phyloP scores from a whole-genome alignment of 306 rosid genomes.

The Quercus mongolica region DNA sequence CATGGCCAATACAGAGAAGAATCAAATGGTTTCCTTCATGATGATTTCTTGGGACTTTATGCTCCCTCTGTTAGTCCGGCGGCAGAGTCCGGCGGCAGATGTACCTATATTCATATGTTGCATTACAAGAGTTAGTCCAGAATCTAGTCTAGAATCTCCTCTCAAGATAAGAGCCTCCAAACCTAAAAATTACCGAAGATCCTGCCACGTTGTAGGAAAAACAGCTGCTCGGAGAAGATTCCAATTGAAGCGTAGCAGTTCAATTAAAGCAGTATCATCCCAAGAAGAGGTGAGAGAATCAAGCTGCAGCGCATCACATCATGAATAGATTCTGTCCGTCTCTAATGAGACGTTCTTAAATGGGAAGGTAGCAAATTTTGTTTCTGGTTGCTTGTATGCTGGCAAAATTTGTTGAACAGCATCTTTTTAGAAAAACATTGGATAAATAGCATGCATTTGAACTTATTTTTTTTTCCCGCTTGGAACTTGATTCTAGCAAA shows the following conservation, averaged over 20 bases:
- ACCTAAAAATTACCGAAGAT: slow-evolving; percentile 2
- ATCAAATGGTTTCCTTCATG: not conserved
- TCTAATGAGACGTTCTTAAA: slow-evolving; percentile 6
- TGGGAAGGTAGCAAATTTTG: not conserved
- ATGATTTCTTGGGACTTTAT: not conserved
- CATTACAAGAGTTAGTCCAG: not conserved
- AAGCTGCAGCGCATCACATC: not conserved
- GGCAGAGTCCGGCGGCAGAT: not conserved
- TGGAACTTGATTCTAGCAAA: too few species aligned
- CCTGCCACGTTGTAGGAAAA: not conserved
- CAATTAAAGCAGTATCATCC: not conserved
- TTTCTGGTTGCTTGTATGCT: too few species aligned
- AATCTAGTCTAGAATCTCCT: not conserved
- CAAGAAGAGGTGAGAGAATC: slow-evolving; percentile 41
- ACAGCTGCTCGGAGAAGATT: slow-evolving; percentile 18
- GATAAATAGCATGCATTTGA: too few species aligned
- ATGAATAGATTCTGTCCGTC: not conserved
- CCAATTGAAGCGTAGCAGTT: slow-evolving; percentile 22
- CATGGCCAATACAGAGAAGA: not conserved
- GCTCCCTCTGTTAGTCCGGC: slow-evolving; percentile 24
- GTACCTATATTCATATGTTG: too few species aligned
- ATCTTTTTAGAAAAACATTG: too few species aligned
- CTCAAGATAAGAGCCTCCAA: too few species aligned
- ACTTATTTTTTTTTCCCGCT: too few species aligned
- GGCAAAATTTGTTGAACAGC: too few species aligned